phyloP scores from a whole-genome alignment of 2,329 filamentous ascomycete genomes.

The Plectosphaerella sp. region DNA sequence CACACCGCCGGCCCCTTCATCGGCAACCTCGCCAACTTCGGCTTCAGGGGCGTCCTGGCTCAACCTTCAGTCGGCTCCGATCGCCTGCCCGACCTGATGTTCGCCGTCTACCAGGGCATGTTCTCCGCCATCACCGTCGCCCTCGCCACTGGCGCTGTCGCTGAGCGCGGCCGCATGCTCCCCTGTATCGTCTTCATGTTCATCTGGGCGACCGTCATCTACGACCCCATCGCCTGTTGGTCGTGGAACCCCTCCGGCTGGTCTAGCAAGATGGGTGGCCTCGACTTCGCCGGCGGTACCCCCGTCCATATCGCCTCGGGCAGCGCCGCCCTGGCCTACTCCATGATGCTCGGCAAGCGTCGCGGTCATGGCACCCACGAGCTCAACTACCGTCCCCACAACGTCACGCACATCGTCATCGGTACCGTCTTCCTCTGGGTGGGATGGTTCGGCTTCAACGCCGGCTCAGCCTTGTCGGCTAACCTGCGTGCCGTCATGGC shows the following conservation, averaged over 20 bases:
- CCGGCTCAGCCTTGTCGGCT: constrained; percentile 73
- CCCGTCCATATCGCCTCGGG: constrained; percentile 87
- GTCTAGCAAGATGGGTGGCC: constrained; percentile 72
- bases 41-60: constrained; percentile 70
- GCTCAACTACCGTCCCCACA: constrained; percentile 88
- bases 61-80: constrained; percentile 69
- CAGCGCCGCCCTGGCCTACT: constrained; percentile 80
- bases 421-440: constrained; percentile 94
- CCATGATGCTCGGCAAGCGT: constrained; percentile 84
- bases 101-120: constrained; percentile 84
- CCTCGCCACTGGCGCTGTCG: constrained; percentile 77
- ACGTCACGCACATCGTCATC: constrained; percentile 87
- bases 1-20: constrained; percentile 73
- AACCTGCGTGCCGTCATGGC: constrained; percentile 86
- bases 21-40: constrained; percentile 75
- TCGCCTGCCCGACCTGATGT: constrained; percentile 77
- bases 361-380: constrained; percentile 81
- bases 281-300: constrained; percentile 87
- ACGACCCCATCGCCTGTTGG: constrained; percentile 93
- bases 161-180: constrained; percentile 82
- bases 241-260: constrained; percentile 85
- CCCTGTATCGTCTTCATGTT: constrained; percentile 92
- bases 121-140: constrained; percentile 84
- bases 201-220: constrained; percentile 84
- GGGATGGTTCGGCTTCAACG: constrained; percentile 95